Percentiles rank a stretch among this genome's conserved stretches.
Conservation (phyloP, 106 monocot species). For the Dendrobium officinale region DNA sequence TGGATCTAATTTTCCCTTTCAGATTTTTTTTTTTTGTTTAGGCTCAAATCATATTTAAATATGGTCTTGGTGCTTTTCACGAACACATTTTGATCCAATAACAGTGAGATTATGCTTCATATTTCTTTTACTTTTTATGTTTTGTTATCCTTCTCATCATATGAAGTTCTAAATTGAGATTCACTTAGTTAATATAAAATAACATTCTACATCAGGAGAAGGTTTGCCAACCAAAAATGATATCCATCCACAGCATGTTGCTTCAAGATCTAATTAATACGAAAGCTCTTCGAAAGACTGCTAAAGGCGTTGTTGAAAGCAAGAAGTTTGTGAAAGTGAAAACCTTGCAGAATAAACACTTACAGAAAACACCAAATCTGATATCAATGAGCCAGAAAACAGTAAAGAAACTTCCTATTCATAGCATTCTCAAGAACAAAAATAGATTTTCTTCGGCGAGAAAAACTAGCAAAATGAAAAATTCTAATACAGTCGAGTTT, state of each 20-base stretch:
- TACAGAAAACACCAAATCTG: no score
- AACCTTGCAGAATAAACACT: constrained; percentile 13
- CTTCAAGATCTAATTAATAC: constrained; percentile 6
- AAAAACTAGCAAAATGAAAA: constrained; percentile 7
- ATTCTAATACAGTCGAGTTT: background rate
- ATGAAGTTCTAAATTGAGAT: background rate
- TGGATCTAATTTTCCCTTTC: no score
- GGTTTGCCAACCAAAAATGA: constrained; percentile 9
- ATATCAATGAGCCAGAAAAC: constrained; percentile 13
- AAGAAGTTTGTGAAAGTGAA: constrained; percentile 14
- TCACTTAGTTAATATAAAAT: background rate
- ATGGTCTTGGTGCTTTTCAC: no score
- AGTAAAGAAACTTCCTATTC: constrained; percentile 12
- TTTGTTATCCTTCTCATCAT: background rate
- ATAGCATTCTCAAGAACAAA: constrained; percentile 31
- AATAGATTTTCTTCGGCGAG: background rate
- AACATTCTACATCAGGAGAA: constrained; percentile 21
- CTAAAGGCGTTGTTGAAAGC: constrained; percentile 3
- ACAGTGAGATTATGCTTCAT: background rate
- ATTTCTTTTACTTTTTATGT: background rate
- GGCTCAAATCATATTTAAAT: no score
- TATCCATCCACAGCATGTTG: background rate
- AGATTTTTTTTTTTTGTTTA: no score
- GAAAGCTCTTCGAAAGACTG: constrained; percentile 13
- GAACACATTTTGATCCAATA: no score